Evolutionary conservation across 2,329 filamentous ascomycete genomes (phyloP), one percentile per base, ranked within the genome.

Genomic region (Aspergillus viridinutans): DNA sequence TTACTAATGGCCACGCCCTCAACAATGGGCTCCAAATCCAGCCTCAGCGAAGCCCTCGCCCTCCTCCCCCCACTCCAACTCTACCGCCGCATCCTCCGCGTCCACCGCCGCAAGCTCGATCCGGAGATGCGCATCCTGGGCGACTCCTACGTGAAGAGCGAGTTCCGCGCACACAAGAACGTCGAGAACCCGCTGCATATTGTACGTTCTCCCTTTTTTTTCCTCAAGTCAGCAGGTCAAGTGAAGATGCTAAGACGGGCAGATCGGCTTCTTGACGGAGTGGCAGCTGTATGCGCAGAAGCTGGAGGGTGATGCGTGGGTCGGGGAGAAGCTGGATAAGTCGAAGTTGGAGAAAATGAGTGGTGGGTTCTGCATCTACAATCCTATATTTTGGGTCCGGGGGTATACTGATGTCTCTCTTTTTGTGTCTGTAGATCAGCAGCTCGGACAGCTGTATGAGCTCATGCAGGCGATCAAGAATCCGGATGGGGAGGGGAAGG

Each of bases 251-350:
- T 61, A 57, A 53, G 38, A 8, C 28, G 28, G 9, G 48, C 63
- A 96, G 91, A 91, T 97, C 67, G 94, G 93, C 1, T 99, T 99
- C 74, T 81, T 99, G 65, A 93, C 90, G 0, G 92, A 97, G 74
- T 99, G 93, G 93, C 94, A 99, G 74, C 78, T 90, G 53, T 99
- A 97, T 70, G 92, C 92, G 1, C 93, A 99, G 72, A 87, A 91
- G 71, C 78, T 99, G 17, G 93, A 97, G 70, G 93, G 92, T 0
- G 88, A 96, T 53, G 74, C 82, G 0, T 97, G 94, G 94, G 81
- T 83, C 58, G 93, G 88, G 1, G 90, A 90, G 61, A 93, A 88
- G 72, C 81, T 97, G 72, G 93, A 97, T 62, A 84, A 85, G 64
- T 80, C 78, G 0, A 96, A 96, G 75, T 80, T 97, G 55, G 87